Percentiles rank a stretch among this genome's conserved stretches.
Conservation (phyloP, 2,329 filamentous ascomycete genomes). For the Davidsoniella australis region DNA sequence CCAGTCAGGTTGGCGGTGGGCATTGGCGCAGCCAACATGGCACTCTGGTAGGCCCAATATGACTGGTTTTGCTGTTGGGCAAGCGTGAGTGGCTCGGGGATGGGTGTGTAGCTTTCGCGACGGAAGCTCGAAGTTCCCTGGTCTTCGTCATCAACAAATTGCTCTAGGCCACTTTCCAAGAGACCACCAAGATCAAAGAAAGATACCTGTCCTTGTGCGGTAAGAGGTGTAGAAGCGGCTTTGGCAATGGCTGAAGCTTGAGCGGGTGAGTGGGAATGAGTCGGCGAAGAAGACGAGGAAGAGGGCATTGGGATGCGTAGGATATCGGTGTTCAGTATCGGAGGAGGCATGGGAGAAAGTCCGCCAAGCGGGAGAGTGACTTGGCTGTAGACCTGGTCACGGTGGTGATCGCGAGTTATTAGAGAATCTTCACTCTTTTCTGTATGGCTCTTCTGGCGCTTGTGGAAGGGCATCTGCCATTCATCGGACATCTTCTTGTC, state of each 20-base stretch:
- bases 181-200: conserved; percentile 78
- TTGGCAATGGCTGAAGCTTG: conserved; percentile 8
- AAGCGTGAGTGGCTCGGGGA: conserved; percentile 23
- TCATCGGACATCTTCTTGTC: conserved; percentile 19
- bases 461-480: conserved; percentile 29
- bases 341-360: conserved; percentile 19
- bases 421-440: conserved; percentile 30
- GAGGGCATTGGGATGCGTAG: neutral
- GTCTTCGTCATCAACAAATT: conserved; percentile 8
- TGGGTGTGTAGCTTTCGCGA: conserved; percentile 18
- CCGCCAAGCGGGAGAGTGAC: conserved; percentile 10
- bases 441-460: conserved; percentile 22
- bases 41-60: conserved; percentile 12
- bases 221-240: conserved; percentile 17
- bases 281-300: conserved; percentile 17
- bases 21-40: conserved; percentile 18
- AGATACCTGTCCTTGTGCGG: conserved; percentile 33
- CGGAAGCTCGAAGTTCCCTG: conserved; percentile 19
- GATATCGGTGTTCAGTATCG: conserved; percentile 25
- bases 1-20: conserved; percentile 22
- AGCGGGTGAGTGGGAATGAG: neutral
- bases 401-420: conserved; percentile 20
- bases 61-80: conserved; percentile 16
- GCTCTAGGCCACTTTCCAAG: conserved; percentile 34
- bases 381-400: conserved; percentile 6